These are phyloP conservation scores for Cystoisospora suis DNA, from an alignment of 169 alveolate species.

Conservation along the genomic window DNA sequence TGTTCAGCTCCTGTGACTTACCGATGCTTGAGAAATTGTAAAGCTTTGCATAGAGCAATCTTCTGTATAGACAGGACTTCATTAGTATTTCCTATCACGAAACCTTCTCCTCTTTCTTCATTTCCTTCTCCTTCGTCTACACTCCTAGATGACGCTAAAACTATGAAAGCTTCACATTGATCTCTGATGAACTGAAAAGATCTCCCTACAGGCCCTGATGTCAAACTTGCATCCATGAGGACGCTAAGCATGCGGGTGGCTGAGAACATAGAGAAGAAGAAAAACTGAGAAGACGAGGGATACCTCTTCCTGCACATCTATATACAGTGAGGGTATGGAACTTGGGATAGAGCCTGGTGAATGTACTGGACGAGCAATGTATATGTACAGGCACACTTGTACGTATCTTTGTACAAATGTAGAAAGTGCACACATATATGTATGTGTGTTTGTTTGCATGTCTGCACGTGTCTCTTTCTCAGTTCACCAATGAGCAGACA, in stretches of 20 bases:
- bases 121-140: not conserved
- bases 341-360: not conserved
- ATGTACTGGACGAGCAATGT: not conserved
- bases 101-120: not conserved
- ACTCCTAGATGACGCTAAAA: not conserved
- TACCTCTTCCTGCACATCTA: not conserved
- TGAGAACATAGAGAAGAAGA: not conserved
- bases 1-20: no score
- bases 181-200: not conserved
- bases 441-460: not conserved
- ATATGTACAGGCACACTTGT: not conserved
- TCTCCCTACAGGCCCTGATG: not conserved
- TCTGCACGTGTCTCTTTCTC: not conserved
- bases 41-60: not conserved
- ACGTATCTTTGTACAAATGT: no score
- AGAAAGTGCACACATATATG: no score
- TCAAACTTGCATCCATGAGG: not conserved
- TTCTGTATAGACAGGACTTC: not conserved
- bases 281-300: not conserved
- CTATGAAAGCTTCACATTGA: constrained; percentile 17
- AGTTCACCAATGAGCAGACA: no score
- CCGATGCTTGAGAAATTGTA: not conserved
- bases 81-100: no score
- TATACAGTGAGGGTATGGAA: not conserved
- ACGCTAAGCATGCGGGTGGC: not conserved